phyloP scores from a whole-genome alignment of 176 grass and related monocot species.

The Oropetium thomaeum region DNA sequence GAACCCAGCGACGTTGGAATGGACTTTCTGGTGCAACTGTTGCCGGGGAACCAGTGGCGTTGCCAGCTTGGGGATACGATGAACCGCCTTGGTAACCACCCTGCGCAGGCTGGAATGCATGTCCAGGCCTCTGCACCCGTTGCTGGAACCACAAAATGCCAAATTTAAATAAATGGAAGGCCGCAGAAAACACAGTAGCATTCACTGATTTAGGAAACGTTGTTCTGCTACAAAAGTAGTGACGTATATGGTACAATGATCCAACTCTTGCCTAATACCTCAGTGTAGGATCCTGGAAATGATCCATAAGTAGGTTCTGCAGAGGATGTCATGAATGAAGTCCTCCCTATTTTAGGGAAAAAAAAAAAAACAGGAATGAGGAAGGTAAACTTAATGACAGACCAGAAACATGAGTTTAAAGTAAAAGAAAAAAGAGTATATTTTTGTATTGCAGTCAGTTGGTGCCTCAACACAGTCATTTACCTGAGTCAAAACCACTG shows the following conservation, averaged over 20 bases:
- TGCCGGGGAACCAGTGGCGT: neutral
- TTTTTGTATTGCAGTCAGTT: neutral
- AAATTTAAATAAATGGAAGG: neutral
- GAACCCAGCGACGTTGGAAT: conserved; percentile 63
- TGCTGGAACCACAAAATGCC: conserved; percentile 27
- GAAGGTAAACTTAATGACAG: neutral
- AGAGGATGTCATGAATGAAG: conserved; percentile 36
- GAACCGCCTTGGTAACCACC: conserved; percentile 22
- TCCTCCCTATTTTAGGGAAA: conserved; percentile 51
- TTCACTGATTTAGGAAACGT: neutral
- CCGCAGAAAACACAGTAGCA: neutral
- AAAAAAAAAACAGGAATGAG: conserved; percentile 27
- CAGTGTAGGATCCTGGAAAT: conserved; percentile 46
- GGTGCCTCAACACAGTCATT: neutral
- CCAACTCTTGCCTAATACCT: conserved; percentile 22
- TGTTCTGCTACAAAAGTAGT: neutral
- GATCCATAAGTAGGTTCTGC: conserved; percentile 39
- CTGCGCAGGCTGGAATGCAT: conserved; percentile 34
- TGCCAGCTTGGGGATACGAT: conserved; percentile 33
- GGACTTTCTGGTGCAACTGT: conserved; percentile 7
- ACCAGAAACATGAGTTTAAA: neutral
- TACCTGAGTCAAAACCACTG: conserved; percentile 56
- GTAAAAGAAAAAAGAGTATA: neutral
- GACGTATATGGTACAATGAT: neutral
- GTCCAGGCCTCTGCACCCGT: conserved; percentile 44